Conservation (phyloP, 352 stramenopile species). For the Phytophthora pini region DNA sequence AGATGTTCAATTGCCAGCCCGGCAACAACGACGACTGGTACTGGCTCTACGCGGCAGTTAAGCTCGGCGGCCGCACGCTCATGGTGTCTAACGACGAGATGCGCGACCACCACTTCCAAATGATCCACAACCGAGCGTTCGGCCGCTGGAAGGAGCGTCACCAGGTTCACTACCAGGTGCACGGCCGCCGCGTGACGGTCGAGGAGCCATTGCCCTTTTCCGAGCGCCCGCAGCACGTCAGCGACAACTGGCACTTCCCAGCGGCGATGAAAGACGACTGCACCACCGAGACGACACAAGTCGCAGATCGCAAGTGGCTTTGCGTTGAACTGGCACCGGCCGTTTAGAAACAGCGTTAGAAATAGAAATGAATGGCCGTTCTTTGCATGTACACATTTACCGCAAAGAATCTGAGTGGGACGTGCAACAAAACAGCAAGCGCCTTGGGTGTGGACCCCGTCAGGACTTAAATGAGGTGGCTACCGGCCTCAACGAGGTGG, state of each 20-base stretch:
- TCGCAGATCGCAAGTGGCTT: conserved; percentile 49
- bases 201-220: conserved; percentile 73
- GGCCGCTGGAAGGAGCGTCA: conserved; percentile 97
- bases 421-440: conserved; percentile 1
- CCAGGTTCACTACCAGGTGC: conserved; percentile 93
- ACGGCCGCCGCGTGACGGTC: conserved; percentile 48
- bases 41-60: conserved; percentile 97
- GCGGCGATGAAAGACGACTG: background rate
- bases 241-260: conserved; percentile 77
- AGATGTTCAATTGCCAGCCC: conserved; percentile 93
- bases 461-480: conserved; percentile 8
- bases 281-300: conserved; percentile 19
- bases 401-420: background rate
- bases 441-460: conserved; percentile 2
- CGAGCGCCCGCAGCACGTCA: conserved; percentile 59
- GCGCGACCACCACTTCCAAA: conserved; percentile 99
- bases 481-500: conserved; percentile 1
- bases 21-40: conserved; percentile 99
- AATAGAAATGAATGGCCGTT: conserved; percentile 10
- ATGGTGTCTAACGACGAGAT: conserved; percentile 99
- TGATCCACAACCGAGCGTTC: conserved; percentile 96
- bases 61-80: conserved; percentile 78
- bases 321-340: conserved; percentile 41
- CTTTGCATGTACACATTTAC: conserved; percentile 4
- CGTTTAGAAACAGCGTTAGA: conserved; percentile 21